Base-by-base conservation (phyloP, 345 rosid genomes). In the Pistacia vera region DNA sequence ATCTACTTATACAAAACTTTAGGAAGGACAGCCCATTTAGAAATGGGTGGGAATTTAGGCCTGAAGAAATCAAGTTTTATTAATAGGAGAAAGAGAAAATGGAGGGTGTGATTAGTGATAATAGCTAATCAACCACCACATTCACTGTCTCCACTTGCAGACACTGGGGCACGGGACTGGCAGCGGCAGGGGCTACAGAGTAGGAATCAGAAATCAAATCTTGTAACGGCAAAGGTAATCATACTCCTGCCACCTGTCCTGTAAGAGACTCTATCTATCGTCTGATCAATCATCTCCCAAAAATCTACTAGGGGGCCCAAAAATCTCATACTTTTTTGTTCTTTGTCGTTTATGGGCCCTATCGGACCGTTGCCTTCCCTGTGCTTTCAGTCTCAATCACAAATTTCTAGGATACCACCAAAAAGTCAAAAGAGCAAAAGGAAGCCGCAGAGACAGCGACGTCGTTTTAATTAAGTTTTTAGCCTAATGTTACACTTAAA, bases 281-380 rank as follows among this genome's bases (percentile, higher is more conserved):
- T 71, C 77, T 0, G 68, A 65, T 72, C 63, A 8, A 38, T 13
- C 30, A 44, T 65, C 16, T 22, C 66, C 66, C 2, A 4, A 11
- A 3, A 28, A 54, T 16, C 5, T 36, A 55, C 61, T 7, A 2
- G 54, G 78, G 75, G 65, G 71, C 78, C 81, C 68, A 4, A 11
- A 62, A 25, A 68, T 69, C 78, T 51, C 22, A 0, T 1, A 2
- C 0, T 18, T 54, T 65, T 65, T 74, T n/a, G 46, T 30, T 3
- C 3, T 63, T 12, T 33, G 11, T 57, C 14, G 51, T 6, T 8
- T 2, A 22, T 33, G 69, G 68, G 52, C 13, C 77, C 77, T 51
- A n/a, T 49, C n/a, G 68, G 8, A 33, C 30, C 1, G 2, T 28
- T 12, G 35, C 57, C 22, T 72, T 72, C 60, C 57, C 2, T 72